A percentile compares a stretch with the other conserved stretches of the same genome.
These are phyloP conservation scores for Penicillium griseofulvum DNA, from an alignment of 2,329 filamentous ascomycete species.

Conservation along the genomic window DNA sequence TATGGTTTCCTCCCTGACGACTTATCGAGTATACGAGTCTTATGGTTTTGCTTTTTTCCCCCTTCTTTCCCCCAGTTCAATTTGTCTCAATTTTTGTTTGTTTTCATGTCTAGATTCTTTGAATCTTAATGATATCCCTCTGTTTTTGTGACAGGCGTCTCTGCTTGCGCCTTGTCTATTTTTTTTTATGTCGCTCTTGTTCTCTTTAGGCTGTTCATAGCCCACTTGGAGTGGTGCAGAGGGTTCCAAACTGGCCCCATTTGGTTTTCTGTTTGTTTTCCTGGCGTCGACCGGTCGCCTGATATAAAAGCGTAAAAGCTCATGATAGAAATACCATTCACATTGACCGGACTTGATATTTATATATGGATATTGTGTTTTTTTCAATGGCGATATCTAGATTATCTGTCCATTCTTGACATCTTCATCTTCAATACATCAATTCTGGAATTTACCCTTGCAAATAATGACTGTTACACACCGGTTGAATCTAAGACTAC, in stretches of 20 bases:
- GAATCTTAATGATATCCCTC: constrained; percentile 32
- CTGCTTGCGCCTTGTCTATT: constrained; percentile 11
- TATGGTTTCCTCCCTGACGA: constrained; percentile 21
- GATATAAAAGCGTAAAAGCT: constrained; percentile 25
- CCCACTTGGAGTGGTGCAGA: neutral
- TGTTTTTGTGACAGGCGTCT: constrained; percentile 21
- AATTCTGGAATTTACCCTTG: no score
- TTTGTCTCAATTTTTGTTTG: neutral
- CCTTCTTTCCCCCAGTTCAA: neutral
- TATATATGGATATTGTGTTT: neutral
- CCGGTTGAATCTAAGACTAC: no score
- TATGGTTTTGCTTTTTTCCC: constrained; percentile 14
- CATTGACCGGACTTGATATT: neutral
- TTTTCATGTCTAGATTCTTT: constrained; percentile 22
- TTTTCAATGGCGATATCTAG: no score
- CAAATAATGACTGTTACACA: no score
- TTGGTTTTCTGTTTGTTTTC: constrained; percentile 6
- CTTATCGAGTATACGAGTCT: constrained; percentile 29
- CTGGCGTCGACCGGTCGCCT: constrained; percentile 1
- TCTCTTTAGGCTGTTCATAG: constrained; percentile 8
- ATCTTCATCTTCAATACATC: no score
- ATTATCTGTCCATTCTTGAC: no score
- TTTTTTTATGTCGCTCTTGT: constrained; percentile 11
- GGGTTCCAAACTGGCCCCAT: neutral
- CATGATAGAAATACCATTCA: constrained; percentile 23